A percentile compares a stretch with the other conserved stretches of the same genome.
Conservation (phyloP, 805 yeast genomes). For the Saturnispora diversa region DNA sequence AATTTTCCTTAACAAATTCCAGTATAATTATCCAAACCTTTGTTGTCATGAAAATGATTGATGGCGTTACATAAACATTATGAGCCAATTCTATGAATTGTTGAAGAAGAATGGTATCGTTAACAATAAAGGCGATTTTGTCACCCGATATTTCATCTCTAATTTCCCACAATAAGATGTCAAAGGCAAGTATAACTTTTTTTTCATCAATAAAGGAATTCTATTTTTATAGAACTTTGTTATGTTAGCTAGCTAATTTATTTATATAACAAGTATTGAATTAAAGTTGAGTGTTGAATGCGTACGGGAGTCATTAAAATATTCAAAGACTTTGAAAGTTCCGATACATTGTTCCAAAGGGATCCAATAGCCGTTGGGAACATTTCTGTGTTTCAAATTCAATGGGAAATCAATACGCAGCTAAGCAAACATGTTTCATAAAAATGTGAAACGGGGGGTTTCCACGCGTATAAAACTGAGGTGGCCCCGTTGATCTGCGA, state of each 20-base stretch:
- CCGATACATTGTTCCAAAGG: constrained; percentile 2
- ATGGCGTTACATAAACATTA: constrained; percentile 1
- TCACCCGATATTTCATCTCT: constrained; percentile 8
- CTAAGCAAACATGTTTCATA: neutral
- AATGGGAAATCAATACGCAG: neutral
- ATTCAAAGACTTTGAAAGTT: neutral
- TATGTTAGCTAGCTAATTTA: neutral
- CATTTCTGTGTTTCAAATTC: neutral
- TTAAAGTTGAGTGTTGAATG: neutral
- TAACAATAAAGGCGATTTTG: constrained; percentile 1
- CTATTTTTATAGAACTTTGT: neutral
- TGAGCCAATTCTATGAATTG: neutral
- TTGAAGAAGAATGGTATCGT: neutral
- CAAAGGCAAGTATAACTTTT: constrained; percentile 4
- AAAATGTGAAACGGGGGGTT: neutral
- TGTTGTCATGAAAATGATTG: constrained; percentile 3
- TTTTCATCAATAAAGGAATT: constrained; percentile 5
- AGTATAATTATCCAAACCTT: constrained; percentile 5
- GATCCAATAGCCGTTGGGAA: constrained; percentile 1
- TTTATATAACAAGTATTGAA: neutral
- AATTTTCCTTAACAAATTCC: constrained; percentile 7
- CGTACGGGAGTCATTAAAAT: constrained; percentile 1
- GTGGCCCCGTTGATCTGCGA: neutral
- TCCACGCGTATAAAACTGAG: neutral
- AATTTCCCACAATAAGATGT: constrained; percentile 6